phyloP scores from a whole-genome alignment of 78 protist genomes.

The Dictyostelium brefeldianum region DNA sequence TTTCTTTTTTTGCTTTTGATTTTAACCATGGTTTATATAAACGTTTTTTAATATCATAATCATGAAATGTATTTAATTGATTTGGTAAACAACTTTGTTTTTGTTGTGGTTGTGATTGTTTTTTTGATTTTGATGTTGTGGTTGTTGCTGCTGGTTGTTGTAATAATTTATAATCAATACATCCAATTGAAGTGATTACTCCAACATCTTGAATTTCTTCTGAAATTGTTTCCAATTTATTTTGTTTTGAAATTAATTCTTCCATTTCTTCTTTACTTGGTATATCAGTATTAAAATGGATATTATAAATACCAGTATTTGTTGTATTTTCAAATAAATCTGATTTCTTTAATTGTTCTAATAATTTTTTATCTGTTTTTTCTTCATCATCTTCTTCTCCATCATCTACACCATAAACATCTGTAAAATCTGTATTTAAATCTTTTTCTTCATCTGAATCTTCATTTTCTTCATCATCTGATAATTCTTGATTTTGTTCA shows the following conservation, averaged over 20 bases:
- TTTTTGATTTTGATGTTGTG: background rate
- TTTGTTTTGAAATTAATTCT: background rate
- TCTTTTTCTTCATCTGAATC: conserved; percentile 13
- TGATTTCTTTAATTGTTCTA: background rate
- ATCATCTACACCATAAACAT: conserved; percentile 24
- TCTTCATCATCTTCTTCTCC: conserved; percentile 4
- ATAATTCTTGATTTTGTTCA: background rate
- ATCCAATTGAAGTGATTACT: conserved; percentile 20
- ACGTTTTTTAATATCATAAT: conserved; percentile 52
- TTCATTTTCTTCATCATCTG: conserved; percentile 15
- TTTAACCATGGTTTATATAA: conserved; percentile 73
- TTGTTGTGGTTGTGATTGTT: background rate
- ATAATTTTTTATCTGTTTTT: background rate
- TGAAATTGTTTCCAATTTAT: conserved; percentile 21
- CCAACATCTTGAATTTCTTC: conserved; percentile 55
- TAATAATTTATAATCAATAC: conserved; percentile 24
- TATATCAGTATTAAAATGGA: conserved; percentile 62
- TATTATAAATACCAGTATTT: background rate
- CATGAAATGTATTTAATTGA: conserved; percentile 40
- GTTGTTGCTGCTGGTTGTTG: background rate
- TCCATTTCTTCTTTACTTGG: conserved; percentile 4
- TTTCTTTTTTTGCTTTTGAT: conserved; percentile 52
- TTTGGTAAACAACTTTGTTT: conserved; percentile 20
- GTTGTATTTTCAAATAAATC: conserved; percentile 5
- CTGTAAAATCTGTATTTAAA: conserved; percentile 10